Conservation (phyloP, 202 grass and related monocot genomes). For the Zizania palustris region DNA sequence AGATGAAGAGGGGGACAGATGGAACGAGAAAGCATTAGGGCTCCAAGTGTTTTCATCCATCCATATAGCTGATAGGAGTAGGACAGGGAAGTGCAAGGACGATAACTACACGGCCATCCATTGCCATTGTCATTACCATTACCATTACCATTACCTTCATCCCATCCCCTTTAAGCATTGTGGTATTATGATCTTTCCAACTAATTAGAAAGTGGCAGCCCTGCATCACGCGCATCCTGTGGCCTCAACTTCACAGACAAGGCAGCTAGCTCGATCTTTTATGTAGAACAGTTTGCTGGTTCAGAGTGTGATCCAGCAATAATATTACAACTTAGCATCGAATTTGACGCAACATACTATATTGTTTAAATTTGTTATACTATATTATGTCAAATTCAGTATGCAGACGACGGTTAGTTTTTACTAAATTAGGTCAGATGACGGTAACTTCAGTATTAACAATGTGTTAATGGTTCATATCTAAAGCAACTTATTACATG, state of each 20-base stretch:
- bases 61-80: too few relatives aligned
- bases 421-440: too few relatives aligned
- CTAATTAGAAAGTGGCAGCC: conserved; percentile 25
- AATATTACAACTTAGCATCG: too few relatives aligned
- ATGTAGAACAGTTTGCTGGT: background rate
- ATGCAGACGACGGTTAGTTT: too few relatives aligned
- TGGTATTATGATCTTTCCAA: conserved; percentile 21
- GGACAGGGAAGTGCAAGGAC: background rate
- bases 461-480: too few relatives aligned
- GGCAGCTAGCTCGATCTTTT: background rate
- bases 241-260: background rate
- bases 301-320: conserved; percentile 7
- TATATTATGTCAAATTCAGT: too few relatives aligned
- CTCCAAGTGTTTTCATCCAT: too few relatives aligned
- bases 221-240: conserved; percentile 23
- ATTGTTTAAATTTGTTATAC: conserved; percentile 14
- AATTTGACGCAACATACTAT: too few relatives aligned
- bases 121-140: too few relatives aligned
- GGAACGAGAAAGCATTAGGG: too few relatives aligned
- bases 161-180: conserved; percentile 20
- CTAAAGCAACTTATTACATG: too few relatives aligned
- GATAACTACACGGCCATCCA: background rate
- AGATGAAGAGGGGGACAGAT: background rate
- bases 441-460: too few relatives aligned
- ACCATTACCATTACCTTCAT: background rate